phyloP scores from a whole-genome alignment of 768 basidiomycete genomes.

The Leccinum arenicola region DNA sequence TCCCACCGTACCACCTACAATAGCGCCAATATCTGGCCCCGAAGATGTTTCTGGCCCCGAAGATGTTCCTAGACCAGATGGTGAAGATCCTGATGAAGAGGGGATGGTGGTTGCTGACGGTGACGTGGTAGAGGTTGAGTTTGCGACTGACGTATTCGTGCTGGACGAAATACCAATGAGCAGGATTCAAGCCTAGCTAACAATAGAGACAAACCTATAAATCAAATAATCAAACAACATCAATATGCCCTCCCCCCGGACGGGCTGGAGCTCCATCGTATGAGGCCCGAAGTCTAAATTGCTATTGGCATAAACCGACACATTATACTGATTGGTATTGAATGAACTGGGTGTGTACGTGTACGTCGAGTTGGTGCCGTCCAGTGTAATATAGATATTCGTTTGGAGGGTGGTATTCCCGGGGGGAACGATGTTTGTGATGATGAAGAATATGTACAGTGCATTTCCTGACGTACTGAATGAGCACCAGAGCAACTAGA shows the following conservation, averaged over 20 bases:
- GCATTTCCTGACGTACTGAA: conserved; percentile 5
- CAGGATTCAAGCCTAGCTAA: neutral
- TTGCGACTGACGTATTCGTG: neutral
- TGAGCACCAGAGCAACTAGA: neutral
- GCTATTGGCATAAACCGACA: conserved; percentile 11
- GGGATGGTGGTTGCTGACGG: neutral
- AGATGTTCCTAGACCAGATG: neutral
- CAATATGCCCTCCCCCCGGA: neutral
- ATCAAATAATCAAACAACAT: conserved; percentile 20
- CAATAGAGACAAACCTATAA: conserved; percentile 12
- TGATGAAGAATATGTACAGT: conserved; percentile 18
- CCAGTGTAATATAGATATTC: conserved; percentile 7
- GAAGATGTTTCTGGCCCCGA: neutral
- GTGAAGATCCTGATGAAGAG: neutral
- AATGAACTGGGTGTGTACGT: neutral
- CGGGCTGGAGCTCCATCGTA: conserved; percentile 8
- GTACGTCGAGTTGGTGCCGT: neutral
- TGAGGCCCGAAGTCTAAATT: conserved; percentile 5
- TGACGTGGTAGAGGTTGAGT: neutral
- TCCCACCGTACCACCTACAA: conserved; percentile 10
- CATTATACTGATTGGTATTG: conserved; percentile 12
- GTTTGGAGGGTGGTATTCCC: neutral
- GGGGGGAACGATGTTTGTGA: conserved; percentile 3
- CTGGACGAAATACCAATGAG: conserved; percentile 4
- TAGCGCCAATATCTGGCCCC: neutral